Evolutionary conservation across 2,329 filamentous ascomycete species (phyloP), one percentile per base, ranked within the genome.

Genomic region (Aureobasidium sp.): DNA sequence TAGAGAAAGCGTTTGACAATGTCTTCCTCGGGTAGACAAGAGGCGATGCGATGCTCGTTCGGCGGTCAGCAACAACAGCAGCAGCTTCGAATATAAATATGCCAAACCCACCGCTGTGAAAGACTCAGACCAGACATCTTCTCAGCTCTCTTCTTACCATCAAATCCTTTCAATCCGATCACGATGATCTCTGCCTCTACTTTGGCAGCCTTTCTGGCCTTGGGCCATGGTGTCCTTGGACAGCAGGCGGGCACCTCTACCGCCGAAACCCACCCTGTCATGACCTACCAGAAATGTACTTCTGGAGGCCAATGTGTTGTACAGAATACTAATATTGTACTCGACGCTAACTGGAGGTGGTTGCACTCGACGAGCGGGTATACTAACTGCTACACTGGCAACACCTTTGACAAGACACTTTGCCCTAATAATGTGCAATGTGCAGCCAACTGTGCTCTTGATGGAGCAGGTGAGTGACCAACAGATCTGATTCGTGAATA

Each of bases 341-440:
- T 79, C 37, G 77, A 79, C 65, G 69, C 76, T 62, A 80, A 81
- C 72, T 81, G 78, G 78, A 76, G 78, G 64, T 81, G 78, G 78
- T 63, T 76, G 25, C 78, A 81, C 70, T 71, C 72, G 39, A 74
- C 68, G 54, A 68, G 66, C 59, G 76, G 76, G 44, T 78, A 74
- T 65, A 77, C 75, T 65, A 80, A 80, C 72, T 80, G 78, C 74
- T 80, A 78, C 71, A 74, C 69, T 25, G 77, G 74, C 62, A 78
- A 79, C 69, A 65, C 69, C 37, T 79, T 76, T 74, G 72, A 77
- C 67, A 64, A 66, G 5, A 67, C 72, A 29, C 66, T 74, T 62
- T 79, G 77, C 68, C 66, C 74, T 16, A 72, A 75, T 39, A 69
- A 72, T 59, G 42, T 34, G 14, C 61, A 68, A 45, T 77, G 75